Percentiles rank a stretch among this genome's conserved stretches.
These are phyloP conservation scores for Grosmannia huntii DNA, from an alignment of 2,329 filamentous ascomycete genomes.

Conservation along the genomic window DNA sequence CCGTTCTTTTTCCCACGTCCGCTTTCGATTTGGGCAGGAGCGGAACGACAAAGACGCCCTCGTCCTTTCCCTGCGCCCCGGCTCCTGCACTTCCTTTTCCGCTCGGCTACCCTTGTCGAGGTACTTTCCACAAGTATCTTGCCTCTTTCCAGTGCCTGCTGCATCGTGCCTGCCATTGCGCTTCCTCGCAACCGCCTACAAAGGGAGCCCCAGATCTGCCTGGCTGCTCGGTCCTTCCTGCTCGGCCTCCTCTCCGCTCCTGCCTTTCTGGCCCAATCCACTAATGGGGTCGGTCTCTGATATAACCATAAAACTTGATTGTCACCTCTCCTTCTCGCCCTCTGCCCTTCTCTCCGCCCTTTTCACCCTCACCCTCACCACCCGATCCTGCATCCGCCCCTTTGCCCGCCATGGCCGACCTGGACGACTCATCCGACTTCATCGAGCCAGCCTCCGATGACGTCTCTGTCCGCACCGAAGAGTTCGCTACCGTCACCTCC, in stretches of 20 bases:
- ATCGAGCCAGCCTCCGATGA: slow-evolving; percentile 12
- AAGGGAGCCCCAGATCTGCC: background rate
- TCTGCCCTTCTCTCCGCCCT: background rate
- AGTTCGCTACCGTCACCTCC: slow-evolving; percentile 20
- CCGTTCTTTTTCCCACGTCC: background rate
- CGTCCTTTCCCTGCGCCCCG: background rate
- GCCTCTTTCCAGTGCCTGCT: background rate
- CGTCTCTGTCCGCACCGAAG: slow-evolving; percentile 7
- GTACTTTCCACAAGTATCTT: background rate
- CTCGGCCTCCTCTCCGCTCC: background rate
- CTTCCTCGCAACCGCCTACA: background rate
- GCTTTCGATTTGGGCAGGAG: background rate
- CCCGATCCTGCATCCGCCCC: background rate
- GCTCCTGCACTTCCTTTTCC: background rate
- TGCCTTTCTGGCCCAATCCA: background rate
- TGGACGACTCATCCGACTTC: slow-evolving; percentile 8
- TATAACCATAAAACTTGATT: background rate
- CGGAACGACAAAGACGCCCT: background rate
- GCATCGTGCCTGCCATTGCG: background rate
- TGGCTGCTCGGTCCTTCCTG: background rate
- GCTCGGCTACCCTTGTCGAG: background rate
- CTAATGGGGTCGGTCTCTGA: background rate
- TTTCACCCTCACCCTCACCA: background rate
- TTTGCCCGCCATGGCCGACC: background rate
- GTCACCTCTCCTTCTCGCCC: background rate